These are phyloP conservation scores for Schizothecium vesticola DNA, from an alignment of 495 filamentous ascomycete species.

Conservation along the genomic window DNA sequence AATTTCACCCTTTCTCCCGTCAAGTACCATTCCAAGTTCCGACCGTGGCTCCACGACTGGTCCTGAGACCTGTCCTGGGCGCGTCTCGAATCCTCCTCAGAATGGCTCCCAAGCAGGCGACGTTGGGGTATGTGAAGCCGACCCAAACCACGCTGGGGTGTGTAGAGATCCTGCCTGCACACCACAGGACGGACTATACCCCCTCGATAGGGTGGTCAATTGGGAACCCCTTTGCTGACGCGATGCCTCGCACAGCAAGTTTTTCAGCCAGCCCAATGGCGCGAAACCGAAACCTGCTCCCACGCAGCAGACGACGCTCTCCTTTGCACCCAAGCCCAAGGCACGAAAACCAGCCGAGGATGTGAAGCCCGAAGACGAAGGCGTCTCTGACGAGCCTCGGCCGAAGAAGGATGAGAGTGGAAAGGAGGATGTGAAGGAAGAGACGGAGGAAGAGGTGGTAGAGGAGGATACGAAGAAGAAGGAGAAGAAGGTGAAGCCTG, in stretches of 20 bases:
- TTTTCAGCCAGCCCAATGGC: conserved; percentile 58
- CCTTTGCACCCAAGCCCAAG: conserved; percentile 53
- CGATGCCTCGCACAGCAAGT: conserved; percentile 52
- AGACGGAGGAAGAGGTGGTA: conserved; percentile 13
- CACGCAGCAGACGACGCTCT: conserved; percentile 68
- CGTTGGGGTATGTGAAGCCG: conserved; percentile 84
- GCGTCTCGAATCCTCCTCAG: conserved; percentile 12
- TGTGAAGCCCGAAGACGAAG: conserved; percentile 23
- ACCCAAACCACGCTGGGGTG: conserved; percentile 80
- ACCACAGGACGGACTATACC: neutral
- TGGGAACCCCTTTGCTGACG: neutral
- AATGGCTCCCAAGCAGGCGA: conserved; percentile 72
- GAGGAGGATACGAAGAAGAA: conserved; percentile 21
- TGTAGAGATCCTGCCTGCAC: conserved; percentile 34
- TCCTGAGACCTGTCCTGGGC: conserved; percentile 1
- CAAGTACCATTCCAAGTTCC: neutral
- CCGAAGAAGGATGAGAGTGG: conserved; percentile 23
- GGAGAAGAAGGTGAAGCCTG: conserved; percentile 25
- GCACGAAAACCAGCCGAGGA: conserved; percentile 17
- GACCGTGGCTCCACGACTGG: conserved; percentile 8
- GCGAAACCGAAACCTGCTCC: conserved; percentile 46
- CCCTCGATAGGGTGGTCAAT: neutral
- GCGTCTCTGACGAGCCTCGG: conserved; percentile 24
- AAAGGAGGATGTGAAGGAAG: conserved; percentile 15
- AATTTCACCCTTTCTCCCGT: neutral